A percentile compares a stretch with the other conserved stretches of the same genome.
Conservation (phyloP, 805 yeast species). For the Candida dajiaensis region DNA sequence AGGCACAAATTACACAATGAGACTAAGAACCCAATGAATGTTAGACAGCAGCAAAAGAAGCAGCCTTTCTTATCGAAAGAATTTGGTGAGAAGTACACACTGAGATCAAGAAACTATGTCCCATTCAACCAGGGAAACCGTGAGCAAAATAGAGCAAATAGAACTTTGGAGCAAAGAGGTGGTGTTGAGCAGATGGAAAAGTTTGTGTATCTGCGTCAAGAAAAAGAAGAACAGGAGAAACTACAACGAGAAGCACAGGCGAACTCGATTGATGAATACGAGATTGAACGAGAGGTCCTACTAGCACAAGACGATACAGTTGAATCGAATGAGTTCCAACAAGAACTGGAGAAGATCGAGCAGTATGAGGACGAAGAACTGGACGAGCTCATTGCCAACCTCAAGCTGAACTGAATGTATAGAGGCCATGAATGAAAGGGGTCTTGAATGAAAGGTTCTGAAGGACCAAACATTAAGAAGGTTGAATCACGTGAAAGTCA, state of each 20-base stretch:
- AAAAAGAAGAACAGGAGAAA: slow-evolving; percentile 1
- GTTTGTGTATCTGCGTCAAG: slow-evolving; percentile 12
- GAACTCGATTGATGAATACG: background rate
- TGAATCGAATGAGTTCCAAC: background rate
- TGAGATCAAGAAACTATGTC: slow-evolving; percentile 14
- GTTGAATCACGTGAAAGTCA: background rate
- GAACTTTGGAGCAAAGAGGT: slow-evolving; percentile 15
- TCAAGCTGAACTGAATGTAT: background rate
- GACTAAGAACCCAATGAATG: slow-evolving; percentile 10
- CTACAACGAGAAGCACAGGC: slow-evolving; percentile 8
- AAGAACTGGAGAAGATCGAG: slow-evolving; percentile 2
- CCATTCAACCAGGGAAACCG: slow-evolving; percentile 15
- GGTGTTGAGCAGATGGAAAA: slow-evolving; percentile 19
- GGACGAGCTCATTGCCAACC: slow-evolving; percentile 3
- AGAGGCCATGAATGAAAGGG: no score
- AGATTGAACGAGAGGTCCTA: background rate
- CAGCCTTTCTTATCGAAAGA: slow-evolving; percentile 3
- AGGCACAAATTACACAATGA: slow-evolving; percentile 1
- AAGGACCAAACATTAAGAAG: no score
- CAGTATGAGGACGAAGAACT: slow-evolving; percentile 6
- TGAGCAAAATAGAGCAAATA: slow-evolving; percentile 9
- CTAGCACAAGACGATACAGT: background rate
- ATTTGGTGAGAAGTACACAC: slow-evolving; percentile 18
- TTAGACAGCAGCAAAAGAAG: slow-evolving; percentile 1
- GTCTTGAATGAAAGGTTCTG: no score